A percentile compares a stretch with the other conserved stretches of the same genome.
Evolutionary conservation across 148 eudicot genomes (phyloP).

Genomic region (Chenopodium formosanum): DNA sequence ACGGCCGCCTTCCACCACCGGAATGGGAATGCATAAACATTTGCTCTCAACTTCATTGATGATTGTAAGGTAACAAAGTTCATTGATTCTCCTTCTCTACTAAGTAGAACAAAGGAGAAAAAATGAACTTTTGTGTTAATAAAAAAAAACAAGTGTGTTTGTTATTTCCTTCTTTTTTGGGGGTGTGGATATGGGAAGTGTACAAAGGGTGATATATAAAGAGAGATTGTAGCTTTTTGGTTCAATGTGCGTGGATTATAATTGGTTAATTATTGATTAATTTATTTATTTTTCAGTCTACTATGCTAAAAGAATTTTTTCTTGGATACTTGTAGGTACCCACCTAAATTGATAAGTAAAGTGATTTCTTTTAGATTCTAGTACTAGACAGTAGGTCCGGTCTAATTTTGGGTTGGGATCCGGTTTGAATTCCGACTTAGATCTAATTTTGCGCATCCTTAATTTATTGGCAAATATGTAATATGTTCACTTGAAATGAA

Average conservation of each 20-base stretch:
- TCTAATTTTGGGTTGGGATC: no score
- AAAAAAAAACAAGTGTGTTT: background rate
- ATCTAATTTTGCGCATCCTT: no score
- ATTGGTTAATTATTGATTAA: conserved; percentile 23
- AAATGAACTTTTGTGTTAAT: background rate
- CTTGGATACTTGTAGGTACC: background rate
- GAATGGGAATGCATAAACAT: background rate
- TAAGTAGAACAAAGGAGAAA: conserved; percentile 1
- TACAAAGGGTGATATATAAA: conserved; percentile 54
- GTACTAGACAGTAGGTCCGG: background rate
- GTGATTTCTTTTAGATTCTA: background rate
- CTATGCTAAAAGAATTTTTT: background rate
- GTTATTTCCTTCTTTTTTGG: background rate
- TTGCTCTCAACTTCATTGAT: conserved; percentile 3
- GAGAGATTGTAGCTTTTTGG: conserved; percentile 38
- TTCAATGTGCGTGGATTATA: conserved; percentile 22
- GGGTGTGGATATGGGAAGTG: conserved; percentile 8
- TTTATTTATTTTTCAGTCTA: background rate
- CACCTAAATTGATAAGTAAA: background rate
- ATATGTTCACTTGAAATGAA: no score
- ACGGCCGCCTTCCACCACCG: background rate
- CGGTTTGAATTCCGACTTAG: no score
- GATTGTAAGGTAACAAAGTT: background rate
- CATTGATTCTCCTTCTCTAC: conserved; percentile 16
- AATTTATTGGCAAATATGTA: no score